Conservation (phyloP, 805 yeast genomes). For the Cyberlindnera meyerae region DNA sequence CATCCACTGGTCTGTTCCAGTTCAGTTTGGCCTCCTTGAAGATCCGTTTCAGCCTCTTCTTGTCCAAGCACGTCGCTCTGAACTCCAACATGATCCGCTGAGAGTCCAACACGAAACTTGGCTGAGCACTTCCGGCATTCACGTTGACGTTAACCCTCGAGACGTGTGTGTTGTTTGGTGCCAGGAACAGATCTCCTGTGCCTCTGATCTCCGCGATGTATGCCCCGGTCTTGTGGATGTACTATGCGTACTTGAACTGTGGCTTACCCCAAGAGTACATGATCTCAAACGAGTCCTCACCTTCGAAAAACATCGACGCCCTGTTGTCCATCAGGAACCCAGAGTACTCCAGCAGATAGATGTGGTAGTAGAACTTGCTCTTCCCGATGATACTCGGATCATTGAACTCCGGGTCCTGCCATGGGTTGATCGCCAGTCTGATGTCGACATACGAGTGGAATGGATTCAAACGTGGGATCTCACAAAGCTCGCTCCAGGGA, state of each 20-base stretch:
- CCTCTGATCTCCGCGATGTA: constrained; percentile 83
- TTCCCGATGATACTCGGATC: constrained; percentile 36
- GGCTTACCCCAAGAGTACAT: constrained; percentile 91
- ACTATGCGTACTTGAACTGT: constrained; percentile 76
- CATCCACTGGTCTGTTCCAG: no score
- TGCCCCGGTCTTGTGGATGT: constrained; percentile 83
- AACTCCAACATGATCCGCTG: constrained; percentile 71
- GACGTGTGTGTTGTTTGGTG: constrained; percentile 82
- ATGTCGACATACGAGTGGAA: constrained; percentile 81
- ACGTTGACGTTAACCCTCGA: constrained; percentile 56
- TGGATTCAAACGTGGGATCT: constrained; percentile 73
- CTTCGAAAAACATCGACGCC: constrained; percentile 59
- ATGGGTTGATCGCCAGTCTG: constrained; percentile 64
- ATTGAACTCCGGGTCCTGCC: constrained; percentile 53
- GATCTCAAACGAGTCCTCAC: constrained; percentile 53
- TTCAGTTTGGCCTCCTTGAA: constrained; percentile 55
- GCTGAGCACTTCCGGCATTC: constrained; percentile 26
- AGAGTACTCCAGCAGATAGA: constrained; percentile 58
- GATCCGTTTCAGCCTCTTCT: constrained; percentile 41
- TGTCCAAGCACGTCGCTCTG: constrained; percentile 54
- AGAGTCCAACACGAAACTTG: constrained; percentile 49
- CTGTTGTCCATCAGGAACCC: constrained; percentile 82
- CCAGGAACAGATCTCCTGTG: constrained; percentile 72
- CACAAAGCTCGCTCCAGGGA: constrained; percentile 84
- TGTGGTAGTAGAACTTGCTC: constrained; percentile 72